Evolutionary conservation across 2,329 filamentous ascomycete species (phyloP).

Genomic region (Nemania serpens): DNA sequence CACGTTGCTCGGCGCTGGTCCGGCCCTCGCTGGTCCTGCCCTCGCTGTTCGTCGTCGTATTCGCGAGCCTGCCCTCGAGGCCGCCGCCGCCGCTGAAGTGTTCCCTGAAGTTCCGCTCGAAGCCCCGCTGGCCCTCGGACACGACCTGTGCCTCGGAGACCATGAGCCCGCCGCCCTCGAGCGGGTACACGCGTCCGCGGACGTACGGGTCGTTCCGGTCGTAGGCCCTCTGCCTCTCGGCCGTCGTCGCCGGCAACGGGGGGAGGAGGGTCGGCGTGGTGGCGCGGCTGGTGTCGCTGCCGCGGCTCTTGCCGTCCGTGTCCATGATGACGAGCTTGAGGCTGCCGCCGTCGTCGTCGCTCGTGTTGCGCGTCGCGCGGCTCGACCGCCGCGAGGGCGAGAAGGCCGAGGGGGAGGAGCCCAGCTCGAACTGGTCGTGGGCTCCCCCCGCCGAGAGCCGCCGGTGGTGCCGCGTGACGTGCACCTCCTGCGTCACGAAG

Average conservation of each 20-base stretch:
- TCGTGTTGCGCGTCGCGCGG: conserved; percentile 15
- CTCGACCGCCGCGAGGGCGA: conserved; percentile 3
- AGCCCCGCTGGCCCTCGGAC: conserved; percentile 37
- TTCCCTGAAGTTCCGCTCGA: conserved; percentile 33
- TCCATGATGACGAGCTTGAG: conserved; percentile 23
- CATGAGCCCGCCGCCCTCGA: conserved; percentile 21
- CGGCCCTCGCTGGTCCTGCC: conserved; percentile 8
- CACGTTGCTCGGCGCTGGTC: neutral
- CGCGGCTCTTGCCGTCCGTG: conserved; percentile 6
- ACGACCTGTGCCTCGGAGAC: conserved; percentile 31
- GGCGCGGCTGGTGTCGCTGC: neutral
- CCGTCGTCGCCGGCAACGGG: neutral
- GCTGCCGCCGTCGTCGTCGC: conserved; percentile 28
- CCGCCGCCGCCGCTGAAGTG: conserved; percentile 22
- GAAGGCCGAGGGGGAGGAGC: too few relatives aligned
- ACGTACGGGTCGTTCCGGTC: conserved; percentile 32
- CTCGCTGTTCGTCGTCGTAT: neutral
- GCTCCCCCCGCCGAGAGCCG: conserved; percentile 35
- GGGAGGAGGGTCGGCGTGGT: too few relatives aligned
- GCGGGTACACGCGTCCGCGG: conserved; percentile 30
- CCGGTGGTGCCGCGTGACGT: conserved; percentile 38
- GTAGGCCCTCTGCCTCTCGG: conserved; percentile 11
- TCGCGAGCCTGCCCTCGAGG: neutral
- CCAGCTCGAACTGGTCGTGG: conserved; percentile 22
- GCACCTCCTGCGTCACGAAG: conserved; percentile 45